Conservation (phyloP, 768 basidiomycete genomes). For the Leccinellum luteum region DNA sequence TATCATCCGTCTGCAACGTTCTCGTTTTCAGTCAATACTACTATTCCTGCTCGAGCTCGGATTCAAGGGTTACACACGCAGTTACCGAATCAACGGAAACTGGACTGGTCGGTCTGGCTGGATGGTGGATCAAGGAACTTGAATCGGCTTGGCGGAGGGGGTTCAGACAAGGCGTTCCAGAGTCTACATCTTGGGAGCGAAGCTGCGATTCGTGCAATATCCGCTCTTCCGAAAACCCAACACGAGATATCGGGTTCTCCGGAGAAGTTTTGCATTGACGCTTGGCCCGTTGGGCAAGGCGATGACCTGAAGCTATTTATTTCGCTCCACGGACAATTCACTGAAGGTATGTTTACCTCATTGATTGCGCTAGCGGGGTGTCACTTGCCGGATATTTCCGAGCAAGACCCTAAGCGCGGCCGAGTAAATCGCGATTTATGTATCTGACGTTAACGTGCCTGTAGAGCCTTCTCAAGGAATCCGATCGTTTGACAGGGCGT, state of each 20-base stretch:
- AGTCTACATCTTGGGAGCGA: slow-evolving; percentile 74
- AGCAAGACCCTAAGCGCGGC: not conserved
- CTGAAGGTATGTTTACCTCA: slow-evolving; percentile 65
- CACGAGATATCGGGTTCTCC: slow-evolving; percentile 80
- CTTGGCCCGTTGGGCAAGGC: slow-evolving; percentile 72
- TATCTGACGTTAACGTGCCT: slow-evolving; percentile 19
- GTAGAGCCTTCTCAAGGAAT: slow-evolving; percentile 72
- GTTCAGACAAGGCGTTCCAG: slow-evolving; percentile 57
- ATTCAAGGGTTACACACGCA: slow-evolving; percentile 64
- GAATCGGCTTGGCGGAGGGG: slow-evolving; percentile 57
- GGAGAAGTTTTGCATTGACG: slow-evolving; percentile 84
- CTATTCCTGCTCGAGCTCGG: slow-evolving; percentile 75
- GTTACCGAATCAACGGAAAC: slow-evolving; percentile 79
- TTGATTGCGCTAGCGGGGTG: not conserved
- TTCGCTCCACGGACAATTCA: slow-evolving; percentile 86
- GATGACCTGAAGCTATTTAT: slow-evolving; percentile 57
- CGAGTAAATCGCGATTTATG: slow-evolving; percentile 12
- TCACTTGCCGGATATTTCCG: slow-evolving; percentile 16
- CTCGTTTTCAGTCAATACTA: slow-evolving; percentile 83
- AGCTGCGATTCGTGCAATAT: slow-evolving; percentile 56
- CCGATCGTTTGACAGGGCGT: slow-evolving; percentile 91
- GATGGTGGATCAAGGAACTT: slow-evolving; percentile 72
- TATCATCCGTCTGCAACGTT: slow-evolving; percentile 90
- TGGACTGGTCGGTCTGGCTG: slow-evolving; percentile 78
- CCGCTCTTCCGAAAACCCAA: slow-evolving; percentile 67